phyloP scores from a whole-genome alignment of 495 filamentous ascomycete genomes.

The Xylaria nigripes region DNA sequence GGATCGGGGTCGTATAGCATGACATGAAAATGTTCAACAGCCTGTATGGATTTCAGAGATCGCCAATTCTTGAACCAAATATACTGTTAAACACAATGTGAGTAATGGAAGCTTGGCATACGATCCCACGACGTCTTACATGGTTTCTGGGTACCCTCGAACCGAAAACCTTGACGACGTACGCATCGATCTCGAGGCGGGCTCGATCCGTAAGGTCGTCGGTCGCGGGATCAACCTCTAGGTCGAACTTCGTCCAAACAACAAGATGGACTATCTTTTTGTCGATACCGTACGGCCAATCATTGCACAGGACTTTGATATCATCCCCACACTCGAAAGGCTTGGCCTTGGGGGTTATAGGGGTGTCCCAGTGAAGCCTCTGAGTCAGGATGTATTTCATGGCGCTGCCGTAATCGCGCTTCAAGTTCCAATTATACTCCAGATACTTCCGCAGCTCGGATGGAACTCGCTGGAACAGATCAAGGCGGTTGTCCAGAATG shows the following conservation, averaged over 20 bases:
- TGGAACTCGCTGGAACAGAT: conserved; percentile 65
- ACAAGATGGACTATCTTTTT: conserved; percentile 69
- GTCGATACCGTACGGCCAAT: conserved; percentile 87
- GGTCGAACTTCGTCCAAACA: conserved; percentile 80
- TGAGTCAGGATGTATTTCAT: conserved; percentile 64
- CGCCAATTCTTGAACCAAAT: conserved; percentile 91
- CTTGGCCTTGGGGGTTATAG: conserved; percentile 26
- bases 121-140: conserved; percentile 27
- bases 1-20: conserved; percentile 72
- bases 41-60: conserved; percentile 67
- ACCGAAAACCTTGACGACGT: conserved; percentile 56
- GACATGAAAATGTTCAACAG: conserved; percentile 94
- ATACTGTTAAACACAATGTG: conserved; percentile 41
- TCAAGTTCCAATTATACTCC: conserved; percentile 53
- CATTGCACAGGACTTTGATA: conserved; percentile 69
- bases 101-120: background rate
- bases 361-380: conserved; percentile 53
- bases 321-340: conserved; percentile 51
- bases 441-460: conserved; percentile 67
- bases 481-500: conserved; percentile 57
- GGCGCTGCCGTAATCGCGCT: conserved; percentile 58
- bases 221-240: conserved; percentile 55
- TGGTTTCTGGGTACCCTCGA: conserved; percentile 30
- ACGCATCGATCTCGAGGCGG: conserved; percentile 56
- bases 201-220: conserved; percentile 57